Percentiles rank a stretch among this genome's conserved stretches.
Conservation (phyloP, 2,329 filamentous ascomycete genomes). For the Arthrobotrys sinensis region DNA sequence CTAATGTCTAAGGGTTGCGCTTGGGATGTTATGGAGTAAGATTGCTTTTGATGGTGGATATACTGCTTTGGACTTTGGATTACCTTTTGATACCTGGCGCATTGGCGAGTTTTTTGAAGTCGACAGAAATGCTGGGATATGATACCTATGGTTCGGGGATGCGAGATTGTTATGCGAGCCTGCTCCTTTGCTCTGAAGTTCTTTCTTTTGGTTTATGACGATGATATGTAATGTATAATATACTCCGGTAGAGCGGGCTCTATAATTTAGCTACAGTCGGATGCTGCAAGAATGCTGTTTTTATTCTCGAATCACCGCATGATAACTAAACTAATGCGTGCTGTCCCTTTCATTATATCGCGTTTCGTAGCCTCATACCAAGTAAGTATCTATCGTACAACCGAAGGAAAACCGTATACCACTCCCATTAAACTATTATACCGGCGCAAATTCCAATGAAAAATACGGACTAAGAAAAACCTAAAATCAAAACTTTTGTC, state of each 20-base stretch:
- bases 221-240: constrained; percentile 46
- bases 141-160: constrained; percentile 22
- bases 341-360: constrained; percentile 30
- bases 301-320: constrained; percentile 7
- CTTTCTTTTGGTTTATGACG: background rate
- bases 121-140: background rate
- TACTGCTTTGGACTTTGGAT: constrained; percentile 5
- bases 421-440: constrained; percentile 47
- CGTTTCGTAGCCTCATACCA: constrained; percentile 29
- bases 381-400: constrained; percentile 40
- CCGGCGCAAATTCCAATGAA: background rate
- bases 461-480: constrained; percentile 9
- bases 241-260: constrained; percentile 14
- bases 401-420: constrained; percentile 20
- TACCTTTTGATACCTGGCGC: constrained; percentile 28
- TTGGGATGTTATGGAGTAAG: constrained; percentile 10
- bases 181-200: background rate
- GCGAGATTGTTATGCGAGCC: constrained; percentile 8
- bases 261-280: background rate
- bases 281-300: constrained; percentile 9
- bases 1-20: constrained; percentile 40
- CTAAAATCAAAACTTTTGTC: constrained; percentile 34
- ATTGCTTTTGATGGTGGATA: background rate
- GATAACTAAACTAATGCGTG: constrained; percentile 6
- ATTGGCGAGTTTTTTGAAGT: constrained; percentile 21